phyloP scores from a whole-genome alignment of 106 monocot species.

The Ottelia alismoides region DNA sequence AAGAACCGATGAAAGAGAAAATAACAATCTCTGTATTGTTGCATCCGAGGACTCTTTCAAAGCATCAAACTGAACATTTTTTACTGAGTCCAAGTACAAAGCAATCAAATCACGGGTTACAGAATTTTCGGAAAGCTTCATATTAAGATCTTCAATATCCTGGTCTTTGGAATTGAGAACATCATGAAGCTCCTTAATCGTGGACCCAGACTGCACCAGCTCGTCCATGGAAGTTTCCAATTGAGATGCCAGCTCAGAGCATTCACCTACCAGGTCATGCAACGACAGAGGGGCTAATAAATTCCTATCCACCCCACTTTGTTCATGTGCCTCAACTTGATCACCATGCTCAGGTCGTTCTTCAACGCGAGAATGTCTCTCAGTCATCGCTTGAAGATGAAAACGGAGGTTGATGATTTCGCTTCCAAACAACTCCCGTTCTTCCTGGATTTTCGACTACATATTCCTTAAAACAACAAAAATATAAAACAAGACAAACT shows the following conservation, averaged over 20 bases:
- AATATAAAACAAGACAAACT: not conserved
- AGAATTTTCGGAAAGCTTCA: conserved; percentile 25
- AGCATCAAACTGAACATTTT: conserved; percentile 19
- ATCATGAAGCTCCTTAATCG: conserved; percentile 21
- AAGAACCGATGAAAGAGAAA: conserved; percentile 35
- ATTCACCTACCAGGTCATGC: conserved; percentile 54
- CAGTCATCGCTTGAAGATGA: conserved; percentile 29
- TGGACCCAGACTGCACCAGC: conserved; percentile 19
- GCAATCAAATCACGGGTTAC: conserved; percentile 37
- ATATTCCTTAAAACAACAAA: not conserved
- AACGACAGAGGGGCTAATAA: conserved; percentile 25
- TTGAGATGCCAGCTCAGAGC: conserved; percentile 38
- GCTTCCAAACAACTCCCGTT: conserved; percentile 57
- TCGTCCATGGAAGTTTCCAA: conserved; percentile 28
- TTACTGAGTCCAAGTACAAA: conserved; percentile 51
- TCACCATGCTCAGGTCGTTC: conserved; percentile 3
- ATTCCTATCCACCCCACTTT: conserved; percentile 11
- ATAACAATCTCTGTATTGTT: conserved; percentile 25
- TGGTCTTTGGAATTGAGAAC: conserved; percentile 38
- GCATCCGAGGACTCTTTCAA: conserved; percentile 21
- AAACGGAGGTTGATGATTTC: conserved; percentile 33
- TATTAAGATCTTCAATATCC: conserved; percentile 57
- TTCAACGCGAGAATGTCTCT: conserved; percentile 6
- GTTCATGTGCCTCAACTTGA: conserved; percentile 4
- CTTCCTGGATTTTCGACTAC: conserved; percentile 39